These are phyloP conservation scores for Hsuehochloa calcarea DNA, from an alignment of 176 grass and related monocot genomes.

Conservation along the genomic window DNA sequence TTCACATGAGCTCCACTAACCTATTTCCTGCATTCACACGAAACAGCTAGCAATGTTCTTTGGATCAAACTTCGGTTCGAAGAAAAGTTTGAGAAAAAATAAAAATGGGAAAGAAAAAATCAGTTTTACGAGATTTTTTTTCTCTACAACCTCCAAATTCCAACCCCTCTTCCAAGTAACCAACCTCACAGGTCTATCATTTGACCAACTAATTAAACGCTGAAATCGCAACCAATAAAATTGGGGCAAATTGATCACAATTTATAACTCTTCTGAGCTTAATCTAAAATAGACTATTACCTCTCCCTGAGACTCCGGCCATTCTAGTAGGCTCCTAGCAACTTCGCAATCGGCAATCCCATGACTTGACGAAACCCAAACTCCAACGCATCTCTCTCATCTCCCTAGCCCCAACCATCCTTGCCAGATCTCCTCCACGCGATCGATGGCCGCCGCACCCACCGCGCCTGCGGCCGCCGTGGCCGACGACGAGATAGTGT, in stretches of 20 bases:
- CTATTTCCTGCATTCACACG: not conserved
- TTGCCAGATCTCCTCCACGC: conserved; percentile 29
- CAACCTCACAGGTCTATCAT: not conserved
- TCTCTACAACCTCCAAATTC: not conserved
- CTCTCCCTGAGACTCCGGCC: too few species aligned
- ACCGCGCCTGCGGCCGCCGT: conserved; percentile 11
- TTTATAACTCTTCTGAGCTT: not conserved
- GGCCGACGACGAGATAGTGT: conserved; percentile 53
- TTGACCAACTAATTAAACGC: not conserved
- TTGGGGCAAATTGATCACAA: not conserved
- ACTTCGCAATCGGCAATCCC: not conserved
- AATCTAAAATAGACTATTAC: not conserved
- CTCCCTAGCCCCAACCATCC: not conserved
- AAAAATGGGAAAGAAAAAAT: not conserved
- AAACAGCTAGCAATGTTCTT: not conserved
- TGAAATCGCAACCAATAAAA: not conserved
- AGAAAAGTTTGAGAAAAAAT: not conserved
- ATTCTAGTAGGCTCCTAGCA: too few species aligned
- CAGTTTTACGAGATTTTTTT: not conserved
- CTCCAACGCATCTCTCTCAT: not conserved
- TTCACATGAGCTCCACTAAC: not conserved
- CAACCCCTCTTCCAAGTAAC: not conserved
- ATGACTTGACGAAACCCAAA: not conserved
- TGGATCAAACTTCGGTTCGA: not conserved
- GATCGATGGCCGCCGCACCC: conserved; percentile 43